These are phyloP conservation scores for Populus tremula DNA, from an alignment of 345 rosid genomes.

Conservation along the genomic window DNA sequence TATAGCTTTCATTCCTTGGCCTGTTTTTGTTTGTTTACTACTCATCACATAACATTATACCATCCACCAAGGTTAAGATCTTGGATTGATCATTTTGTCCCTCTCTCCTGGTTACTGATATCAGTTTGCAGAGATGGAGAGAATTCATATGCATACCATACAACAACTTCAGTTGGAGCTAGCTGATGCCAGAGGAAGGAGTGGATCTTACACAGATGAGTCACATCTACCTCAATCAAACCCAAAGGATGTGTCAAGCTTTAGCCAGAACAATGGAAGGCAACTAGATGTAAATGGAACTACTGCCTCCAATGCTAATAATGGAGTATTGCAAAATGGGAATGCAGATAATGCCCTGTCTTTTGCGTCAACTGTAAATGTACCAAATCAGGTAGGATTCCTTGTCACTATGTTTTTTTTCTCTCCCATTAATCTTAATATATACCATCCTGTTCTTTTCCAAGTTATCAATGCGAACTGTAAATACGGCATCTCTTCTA, in stretches of 20 bases:
- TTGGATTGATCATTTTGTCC: slow-evolving; percentile 12
- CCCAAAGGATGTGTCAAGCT: slow-evolving; percentile 48
- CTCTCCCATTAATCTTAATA: not conserved
- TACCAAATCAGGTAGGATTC: slow-evolving; percentile 48
- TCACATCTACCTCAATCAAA: slow-evolving; percentile 45
- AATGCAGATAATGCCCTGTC: slow-evolving; percentile 44
- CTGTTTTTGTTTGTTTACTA: not conserved
- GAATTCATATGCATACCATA: slow-evolving; percentile 71
- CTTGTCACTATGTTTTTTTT: not conserved
- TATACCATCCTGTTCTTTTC: not conserved
- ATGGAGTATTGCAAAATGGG: slow-evolving; percentile 47
- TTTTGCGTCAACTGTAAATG: slow-evolving; percentile 47
- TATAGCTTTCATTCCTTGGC: not conserved
- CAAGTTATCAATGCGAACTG: not conserved
- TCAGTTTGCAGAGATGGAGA: slow-evolving; percentile 90
- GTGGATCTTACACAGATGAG: slow-evolving; percentile 58
- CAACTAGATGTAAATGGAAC: slow-evolving; percentile 53
- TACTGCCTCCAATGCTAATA: slow-evolving; percentile 27
- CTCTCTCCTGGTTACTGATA: slow-evolving; percentile 14
- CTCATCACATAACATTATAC: not conserved
- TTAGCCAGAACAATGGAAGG: slow-evolving; percentile 51
- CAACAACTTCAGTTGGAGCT: slow-evolving; percentile 88
- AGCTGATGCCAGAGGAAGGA: slow-evolving; percentile 69
- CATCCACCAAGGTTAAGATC: not conserved
- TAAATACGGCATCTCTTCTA: not conserved